phyloP scores from a whole-genome alignment of 2,329 filamentous ascomycete genomes.

The Fusarium sp. region DNA sequence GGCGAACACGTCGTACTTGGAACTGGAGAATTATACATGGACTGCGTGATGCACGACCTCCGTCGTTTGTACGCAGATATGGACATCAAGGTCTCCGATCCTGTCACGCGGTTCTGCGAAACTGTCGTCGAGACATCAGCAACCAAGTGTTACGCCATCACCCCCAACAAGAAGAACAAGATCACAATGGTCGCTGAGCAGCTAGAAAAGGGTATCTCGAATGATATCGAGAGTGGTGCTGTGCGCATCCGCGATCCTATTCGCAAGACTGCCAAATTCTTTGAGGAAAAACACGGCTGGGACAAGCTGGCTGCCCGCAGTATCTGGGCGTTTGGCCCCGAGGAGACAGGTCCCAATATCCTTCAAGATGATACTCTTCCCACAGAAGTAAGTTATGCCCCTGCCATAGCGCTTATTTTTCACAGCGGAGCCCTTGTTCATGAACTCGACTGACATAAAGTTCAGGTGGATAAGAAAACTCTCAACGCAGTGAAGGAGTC shows the following conservation, averaged over 20 bases:
- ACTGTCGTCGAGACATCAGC: constrained; percentile 97
- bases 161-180: constrained; percentile 99
- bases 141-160: constrained; percentile 97
- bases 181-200: constrained; percentile 99
- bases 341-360: constrained; percentile 94
- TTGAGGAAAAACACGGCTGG: constrained; percentile 97
- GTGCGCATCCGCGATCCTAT: constrained; percentile 95
- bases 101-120: constrained; percentile 96
- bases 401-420: not conserved
- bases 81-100: constrained; percentile 99
- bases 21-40: constrained; percentile 99
- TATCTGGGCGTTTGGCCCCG: constrained; percentile 98
- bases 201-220: constrained; percentile 91
- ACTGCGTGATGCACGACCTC: constrained; percentile 96
- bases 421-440: constrained; percentile 12
- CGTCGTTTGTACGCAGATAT: constrained; percentile 96
- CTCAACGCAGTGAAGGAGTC: constrained; percentile 90
- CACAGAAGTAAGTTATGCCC: constrained; percentile 72
- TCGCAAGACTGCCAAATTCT: constrained; percentile 94
- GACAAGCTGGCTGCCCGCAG: constrained; percentile 93
- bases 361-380: constrained; percentile 96
- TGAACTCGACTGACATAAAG: constrained; percentile 14
- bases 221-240: constrained; percentile 90
- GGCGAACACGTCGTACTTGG: constrained; percentile 96
- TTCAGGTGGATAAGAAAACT: constrained; percentile 87